These are phyloP conservation scores for Brassica carinata DNA, from an alignment of 345 rosid genomes.

Conservation along the genomic window DNA sequence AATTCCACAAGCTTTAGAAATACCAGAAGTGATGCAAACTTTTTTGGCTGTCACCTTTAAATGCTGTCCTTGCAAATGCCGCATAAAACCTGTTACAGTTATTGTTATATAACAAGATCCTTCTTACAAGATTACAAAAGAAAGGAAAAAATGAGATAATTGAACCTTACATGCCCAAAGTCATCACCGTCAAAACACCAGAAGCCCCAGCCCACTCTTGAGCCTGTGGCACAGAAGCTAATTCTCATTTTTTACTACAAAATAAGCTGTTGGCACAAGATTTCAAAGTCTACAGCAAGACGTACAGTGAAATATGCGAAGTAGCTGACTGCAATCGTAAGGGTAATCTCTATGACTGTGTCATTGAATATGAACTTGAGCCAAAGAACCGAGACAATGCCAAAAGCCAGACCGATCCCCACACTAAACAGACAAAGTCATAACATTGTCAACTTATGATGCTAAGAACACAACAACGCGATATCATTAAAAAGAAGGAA, in stretches of 20 bases:
- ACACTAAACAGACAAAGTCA: slow-evolving; percentile 61
- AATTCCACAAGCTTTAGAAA: slow-evolving; percentile 18
- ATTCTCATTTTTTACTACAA: slow-evolving; percentile 18
- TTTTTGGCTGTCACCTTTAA: slow-evolving; percentile 91
- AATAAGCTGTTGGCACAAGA: slow-evolving; percentile 3
- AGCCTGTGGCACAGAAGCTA: slow-evolving; percentile 56
- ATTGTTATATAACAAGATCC: neutral
- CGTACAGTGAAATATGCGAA: slow-evolving; percentile 83
- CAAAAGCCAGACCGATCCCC: slow-evolving; percentile 87
- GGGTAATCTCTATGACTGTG: slow-evolving; percentile 84
- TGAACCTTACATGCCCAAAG: slow-evolving; percentile 88
- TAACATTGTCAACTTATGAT: slow-evolving; percentile 26
- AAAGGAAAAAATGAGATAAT: slow-evolving; percentile 4
- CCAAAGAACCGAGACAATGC: slow-evolving; percentile 89
- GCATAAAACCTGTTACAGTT: slow-evolving; percentile 77
- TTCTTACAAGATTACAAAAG: slow-evolving; percentile 17
- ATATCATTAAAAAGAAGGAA: slow-evolving; percentile 6
- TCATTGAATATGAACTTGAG: slow-evolving; percentile 91
- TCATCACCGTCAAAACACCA: slow-evolving; percentile 96
- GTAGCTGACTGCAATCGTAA: slow-evolving; percentile 95
- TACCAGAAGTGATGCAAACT: slow-evolving; percentile 98
- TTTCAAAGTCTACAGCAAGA: slow-evolving; percentile 35
- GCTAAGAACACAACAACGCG: neutral
- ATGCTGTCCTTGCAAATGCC: slow-evolving; percentile 88
- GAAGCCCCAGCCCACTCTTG: slow-evolving; percentile 87